Evolutionary conservation across 768 basidiomycete species (phyloP).

Genomic region (Mycena latifolia): DNA sequence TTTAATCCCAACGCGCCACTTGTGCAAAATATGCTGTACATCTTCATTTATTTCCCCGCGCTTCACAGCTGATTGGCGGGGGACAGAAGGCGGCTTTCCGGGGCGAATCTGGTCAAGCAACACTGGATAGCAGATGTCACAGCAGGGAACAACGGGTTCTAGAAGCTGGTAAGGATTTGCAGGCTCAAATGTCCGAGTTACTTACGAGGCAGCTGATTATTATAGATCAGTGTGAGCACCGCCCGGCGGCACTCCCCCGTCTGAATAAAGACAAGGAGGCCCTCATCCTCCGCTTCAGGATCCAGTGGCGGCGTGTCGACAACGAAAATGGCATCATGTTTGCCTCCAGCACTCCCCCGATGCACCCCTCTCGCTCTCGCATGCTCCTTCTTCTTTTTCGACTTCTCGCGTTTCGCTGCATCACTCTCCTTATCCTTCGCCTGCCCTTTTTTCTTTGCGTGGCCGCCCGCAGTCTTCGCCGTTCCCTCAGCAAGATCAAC

Average conservation of each 20-base stretch:
- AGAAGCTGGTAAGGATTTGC: no score
- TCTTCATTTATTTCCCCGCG: no score
- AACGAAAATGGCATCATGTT: constrained; percentile 3
- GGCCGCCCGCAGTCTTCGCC: neutral
- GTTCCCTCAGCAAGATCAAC: neutral
- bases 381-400: neutral
- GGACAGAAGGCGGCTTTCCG: no score
- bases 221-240: neutral
- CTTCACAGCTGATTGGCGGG: no score
- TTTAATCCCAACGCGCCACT: no score
- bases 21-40: no score
- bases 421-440: neutral
- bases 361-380: neutral
- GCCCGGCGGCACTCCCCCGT: neutral
- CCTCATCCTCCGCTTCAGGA: constrained; percentile 1
- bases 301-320: neutral
- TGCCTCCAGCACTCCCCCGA: neutral
- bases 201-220: neutral
- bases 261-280: neutral
- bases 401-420: neutral
- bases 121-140: no score
- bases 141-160: no score
- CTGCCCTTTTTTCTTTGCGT: neutral
- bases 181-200: no score
- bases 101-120: no score